phyloP scores from a whole-genome alignment of 164 flowering plant species.

The Tetracentron sinense region DNA sequence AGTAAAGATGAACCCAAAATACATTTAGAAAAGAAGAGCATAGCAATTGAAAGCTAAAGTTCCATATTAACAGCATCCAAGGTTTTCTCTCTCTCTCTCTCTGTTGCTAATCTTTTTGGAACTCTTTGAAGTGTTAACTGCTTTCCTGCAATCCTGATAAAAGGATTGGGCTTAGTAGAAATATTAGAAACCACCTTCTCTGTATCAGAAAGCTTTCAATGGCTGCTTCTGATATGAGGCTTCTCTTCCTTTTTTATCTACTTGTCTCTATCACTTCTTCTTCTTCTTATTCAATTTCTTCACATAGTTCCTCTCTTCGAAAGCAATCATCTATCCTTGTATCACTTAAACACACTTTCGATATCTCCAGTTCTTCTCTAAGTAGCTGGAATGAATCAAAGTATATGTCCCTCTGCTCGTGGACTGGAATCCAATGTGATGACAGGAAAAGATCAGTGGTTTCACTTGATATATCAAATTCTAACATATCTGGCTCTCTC shows the following conservation, averaged over 20 bases:
- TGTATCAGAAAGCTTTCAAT: constrained; percentile 15
- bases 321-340: constrained; percentile 47
- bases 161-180: constrained; percentile 8
- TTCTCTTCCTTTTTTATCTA: constrained; percentile 22
- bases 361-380: constrained; percentile 21
- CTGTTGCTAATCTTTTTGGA: constrained; percentile 6
- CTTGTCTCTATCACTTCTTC: constrained; percentile 8
- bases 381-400: constrained; percentile 43
- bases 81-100: too few species aligned
- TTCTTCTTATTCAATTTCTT: constrained; percentile 25
- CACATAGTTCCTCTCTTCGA: too few species aligned
- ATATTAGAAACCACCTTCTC: constrained; percentile 13
- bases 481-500: constrained; percentile 44
- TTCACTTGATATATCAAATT: constrained; percentile 44
- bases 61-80: background rate
- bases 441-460: constrained; percentile 21
- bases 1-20: constrained; percentile 31
- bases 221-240: constrained; percentile 28
- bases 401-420: constrained; percentile 45
- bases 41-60: constrained; percentile 5
- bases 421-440: constrained; percentile 61
- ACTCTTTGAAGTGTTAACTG: constrained; percentile 8
- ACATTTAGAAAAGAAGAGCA: constrained; percentile 11
- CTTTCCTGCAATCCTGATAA: constrained; percentile 19
- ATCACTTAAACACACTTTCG: constrained; percentile 40